A percentile compares a stretch with the other conserved stretches of the same genome.
Evolutionary conservation across 495 filamentous ascomycete genomes (phyloP).

Genomic region (Penicillium herquei): DNA sequence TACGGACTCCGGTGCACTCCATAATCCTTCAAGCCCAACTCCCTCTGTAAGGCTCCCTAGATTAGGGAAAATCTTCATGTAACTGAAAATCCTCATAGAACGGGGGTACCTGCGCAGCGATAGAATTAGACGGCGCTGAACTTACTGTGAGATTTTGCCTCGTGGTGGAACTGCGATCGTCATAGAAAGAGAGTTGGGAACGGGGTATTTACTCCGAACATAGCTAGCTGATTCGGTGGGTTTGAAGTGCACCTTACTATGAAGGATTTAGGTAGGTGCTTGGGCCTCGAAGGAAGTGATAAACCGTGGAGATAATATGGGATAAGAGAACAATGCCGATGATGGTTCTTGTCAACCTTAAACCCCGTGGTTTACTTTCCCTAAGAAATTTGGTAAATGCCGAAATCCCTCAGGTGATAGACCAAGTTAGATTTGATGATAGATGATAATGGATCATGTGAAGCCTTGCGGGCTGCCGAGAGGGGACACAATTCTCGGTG

Average conservation of each 20-base stretch:
- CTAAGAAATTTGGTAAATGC: no score
- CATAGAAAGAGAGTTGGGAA: constrained; percentile 12
- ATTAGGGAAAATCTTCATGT: no score
- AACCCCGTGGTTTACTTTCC: not conserved
- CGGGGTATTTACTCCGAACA: constrained; percentile 7
- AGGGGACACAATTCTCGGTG: no score
- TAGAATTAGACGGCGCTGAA: not conserved
- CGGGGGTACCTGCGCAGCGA: not conserved
- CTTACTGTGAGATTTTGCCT: constrained; percentile 1
- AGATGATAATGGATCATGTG: no score
- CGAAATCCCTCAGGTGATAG: no score
- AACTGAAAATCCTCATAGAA: not conserved
- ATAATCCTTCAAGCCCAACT: not conserved
- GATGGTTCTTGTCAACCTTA: not conserved
- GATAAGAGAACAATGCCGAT: not conserved
- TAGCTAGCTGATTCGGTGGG: not conserved
- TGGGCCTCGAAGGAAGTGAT: constrained; percentile 10
- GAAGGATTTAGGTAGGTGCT: constrained; percentile 15
- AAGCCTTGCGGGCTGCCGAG: no score
- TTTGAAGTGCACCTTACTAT: not conserved
- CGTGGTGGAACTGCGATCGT: constrained; percentile 18
- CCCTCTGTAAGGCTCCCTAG: not conserved
- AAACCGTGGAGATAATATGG: not conserved
- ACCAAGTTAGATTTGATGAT: no score
- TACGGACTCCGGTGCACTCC: not conserved